These are phyloP conservation scores for Diplocarpon rosae DNA, from an alignment of 2,329 filamentous ascomycete species.

Conservation along the genomic window DNA sequence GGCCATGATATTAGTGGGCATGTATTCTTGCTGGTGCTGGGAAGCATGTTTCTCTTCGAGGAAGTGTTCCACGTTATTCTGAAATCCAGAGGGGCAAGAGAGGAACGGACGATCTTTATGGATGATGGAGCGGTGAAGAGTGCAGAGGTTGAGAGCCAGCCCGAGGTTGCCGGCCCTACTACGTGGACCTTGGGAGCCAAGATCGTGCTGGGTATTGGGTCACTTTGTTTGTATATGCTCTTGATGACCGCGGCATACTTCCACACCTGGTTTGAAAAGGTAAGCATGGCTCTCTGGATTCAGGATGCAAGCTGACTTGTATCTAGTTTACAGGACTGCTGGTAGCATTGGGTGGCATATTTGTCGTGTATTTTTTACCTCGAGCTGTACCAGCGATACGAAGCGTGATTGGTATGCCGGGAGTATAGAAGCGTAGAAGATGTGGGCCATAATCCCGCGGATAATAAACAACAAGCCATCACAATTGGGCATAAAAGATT, in stretches of 20 bases:
- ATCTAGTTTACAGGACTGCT: slow-evolving; percentile 37
- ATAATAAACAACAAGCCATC: neutral
- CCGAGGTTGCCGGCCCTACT: slow-evolving; percentile 7
- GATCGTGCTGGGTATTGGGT: slow-evolving; percentile 53
- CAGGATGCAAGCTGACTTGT: slow-evolving; percentile 3
- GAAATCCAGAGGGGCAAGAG: slow-evolving; percentile 34
- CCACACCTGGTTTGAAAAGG: slow-evolving; percentile 98
- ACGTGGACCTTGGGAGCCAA: slow-evolving; percentile 37
- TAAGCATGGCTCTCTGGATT: slow-evolving; percentile 29
- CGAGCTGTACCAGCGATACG: slow-evolving; percentile 33
- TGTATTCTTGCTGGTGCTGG: slow-evolving; percentile 82
- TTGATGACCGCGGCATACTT: slow-evolving; percentile 98
- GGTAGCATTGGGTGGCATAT: slow-evolving; percentile 37
- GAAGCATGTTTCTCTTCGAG: slow-evolving; percentile 69
- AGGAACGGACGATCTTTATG: slow-evolving; percentile 58
- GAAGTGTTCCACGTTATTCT: slow-evolving; percentile 60
- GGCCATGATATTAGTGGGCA: slow-evolving; percentile 95
- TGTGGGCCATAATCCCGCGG: neutral
- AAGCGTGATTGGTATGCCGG: slow-evolving; percentile 35
- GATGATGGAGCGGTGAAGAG: slow-evolving; percentile 54
- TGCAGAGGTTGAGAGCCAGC: slow-evolving; percentile 36
- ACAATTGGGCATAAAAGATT: too few relatives aligned
- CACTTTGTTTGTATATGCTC: slow-evolving; percentile 84
- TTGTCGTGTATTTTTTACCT: slow-evolving; percentile 39
- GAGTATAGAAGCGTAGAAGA: slow-evolving; percentile 22